Percentiles rank a stretch among this genome's conserved stretches.
Conservation (phyloP, 257 asterid genomes). For the Paraleonurus japonicus region DNA sequence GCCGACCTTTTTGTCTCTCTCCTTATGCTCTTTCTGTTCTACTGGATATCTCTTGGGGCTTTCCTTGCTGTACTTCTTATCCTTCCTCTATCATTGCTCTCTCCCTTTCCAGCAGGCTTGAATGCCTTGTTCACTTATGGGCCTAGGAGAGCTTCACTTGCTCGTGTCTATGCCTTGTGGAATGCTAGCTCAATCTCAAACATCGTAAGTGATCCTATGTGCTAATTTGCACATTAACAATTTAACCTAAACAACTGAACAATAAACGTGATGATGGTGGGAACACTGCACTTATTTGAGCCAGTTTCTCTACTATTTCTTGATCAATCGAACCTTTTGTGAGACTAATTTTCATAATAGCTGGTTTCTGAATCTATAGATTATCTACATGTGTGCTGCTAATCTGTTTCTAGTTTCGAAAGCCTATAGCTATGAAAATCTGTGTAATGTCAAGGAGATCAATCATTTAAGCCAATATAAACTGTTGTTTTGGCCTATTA, state of each 20-base stretch:
- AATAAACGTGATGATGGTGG: neutral
- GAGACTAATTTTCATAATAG: neutral
- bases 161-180: conserved; percentile 93
- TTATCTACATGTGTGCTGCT: conserved; percentile 1
- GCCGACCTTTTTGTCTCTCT: conserved; percentile 81
- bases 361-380: neutral
- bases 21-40: conserved; percentile 74
- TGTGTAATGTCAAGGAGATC: neutral
- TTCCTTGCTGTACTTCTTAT: conserved; percentile 86
- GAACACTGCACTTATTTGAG: no score
- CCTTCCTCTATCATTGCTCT: conserved; percentile 93
- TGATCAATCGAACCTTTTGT: neutral
- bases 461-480: neutral
- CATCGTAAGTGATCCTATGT: conserved; percentile 52
- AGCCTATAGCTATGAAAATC: conserved; percentile 3
- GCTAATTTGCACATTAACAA: neutral
- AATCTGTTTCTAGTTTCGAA: conserved; percentile 11
- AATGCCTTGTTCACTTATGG: conserved; percentile 90
- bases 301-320: neutral
- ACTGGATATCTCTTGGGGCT: conserved; percentile 91
- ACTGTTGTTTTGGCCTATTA: neutral
- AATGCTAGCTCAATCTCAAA: conserved; percentile 81
- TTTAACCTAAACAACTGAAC: neutral
- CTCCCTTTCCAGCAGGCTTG: conserved; percentile 94
- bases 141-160: conserved; percentile 84